Evolutionary conservation across 2,329 filamentous ascomycete species (phyloP).

Genomic region (Helminthosporium solani): DNA sequence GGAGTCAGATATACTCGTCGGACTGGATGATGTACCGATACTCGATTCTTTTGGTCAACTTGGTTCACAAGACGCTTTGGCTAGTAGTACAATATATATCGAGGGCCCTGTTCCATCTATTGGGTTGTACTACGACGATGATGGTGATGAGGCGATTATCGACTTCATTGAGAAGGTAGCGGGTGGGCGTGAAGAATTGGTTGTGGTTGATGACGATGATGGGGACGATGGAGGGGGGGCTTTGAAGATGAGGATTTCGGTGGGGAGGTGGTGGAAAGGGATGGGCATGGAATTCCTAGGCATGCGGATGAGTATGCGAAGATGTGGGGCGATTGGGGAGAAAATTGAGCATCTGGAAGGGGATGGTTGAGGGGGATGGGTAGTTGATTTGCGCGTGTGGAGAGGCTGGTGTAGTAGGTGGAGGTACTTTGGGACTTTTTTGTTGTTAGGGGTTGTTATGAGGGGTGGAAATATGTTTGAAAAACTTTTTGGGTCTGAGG

Average conservation of each 20-base stretch:
- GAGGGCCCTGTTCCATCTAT: not conserved
- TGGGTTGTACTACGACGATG: not conserved
- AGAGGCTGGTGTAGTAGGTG: no score
- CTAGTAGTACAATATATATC: not conserved
- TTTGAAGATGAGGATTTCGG: not conserved
- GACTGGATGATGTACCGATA: not conserved
- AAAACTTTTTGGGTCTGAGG: no score
- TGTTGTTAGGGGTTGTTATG: no score
- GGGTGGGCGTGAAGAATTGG: not conserved
- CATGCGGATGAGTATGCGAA: slow-evolving; percentile 5
- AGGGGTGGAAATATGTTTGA: no score
- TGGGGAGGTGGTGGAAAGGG: not conserved
- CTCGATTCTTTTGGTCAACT: slow-evolving; percentile 5
- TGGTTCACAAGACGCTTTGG: not conserved
- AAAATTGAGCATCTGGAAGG: no score
- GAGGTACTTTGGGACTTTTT: no score
- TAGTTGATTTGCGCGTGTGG: no score
- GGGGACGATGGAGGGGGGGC: not conserved
- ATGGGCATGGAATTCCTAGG: not conserved
- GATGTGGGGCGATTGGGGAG: not conserved
- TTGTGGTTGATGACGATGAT: not conserved
- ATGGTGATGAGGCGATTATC: not conserved
- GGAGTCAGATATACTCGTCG: not conserved
- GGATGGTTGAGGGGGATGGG: no score
- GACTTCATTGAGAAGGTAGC: not conserved